These are phyloP conservation scores for Epithele typhae DNA, from an alignment of 768 basidiomycete species.

Conservation along the genomic window DNA sequence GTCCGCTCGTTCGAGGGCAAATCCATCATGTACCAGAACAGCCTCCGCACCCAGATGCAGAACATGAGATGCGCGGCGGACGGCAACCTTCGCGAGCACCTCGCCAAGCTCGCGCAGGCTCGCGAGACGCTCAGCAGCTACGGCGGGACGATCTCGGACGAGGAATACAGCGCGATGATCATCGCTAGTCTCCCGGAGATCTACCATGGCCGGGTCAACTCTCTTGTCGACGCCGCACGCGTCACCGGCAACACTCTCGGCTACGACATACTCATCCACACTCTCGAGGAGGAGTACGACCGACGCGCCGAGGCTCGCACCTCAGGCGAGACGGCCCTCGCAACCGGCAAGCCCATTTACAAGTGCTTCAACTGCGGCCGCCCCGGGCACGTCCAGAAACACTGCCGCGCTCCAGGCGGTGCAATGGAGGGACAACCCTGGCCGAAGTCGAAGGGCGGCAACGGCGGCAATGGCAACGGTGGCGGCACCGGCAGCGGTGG, in stretches of 20 bases:
- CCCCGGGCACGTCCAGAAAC: neutral
- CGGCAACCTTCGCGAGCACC: neutral
- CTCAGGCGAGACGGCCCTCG: neutral
- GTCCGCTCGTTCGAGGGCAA: neutral
- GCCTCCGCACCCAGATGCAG: neutral
- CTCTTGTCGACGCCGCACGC: neutral
- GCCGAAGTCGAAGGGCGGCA: too few relatives aligned
- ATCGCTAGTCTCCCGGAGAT: neutral
- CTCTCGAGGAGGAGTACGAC: conserved; percentile 1
- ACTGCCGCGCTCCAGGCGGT: conserved; percentile 3
- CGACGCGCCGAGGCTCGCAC: neutral
- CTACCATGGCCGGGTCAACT: neutral
- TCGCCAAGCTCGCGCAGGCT: neutral
- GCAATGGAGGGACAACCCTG: conserved; percentile 2
- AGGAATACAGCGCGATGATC: neutral
- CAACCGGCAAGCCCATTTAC: neutral
- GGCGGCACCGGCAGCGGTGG: too few relatives aligned
- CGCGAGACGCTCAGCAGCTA: neutral
- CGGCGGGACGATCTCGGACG: neutral
- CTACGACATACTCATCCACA: neutral
- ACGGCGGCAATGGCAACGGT: too few relatives aligned
- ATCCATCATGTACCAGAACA: conserved; percentile 1
- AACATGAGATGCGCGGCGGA: neutral
- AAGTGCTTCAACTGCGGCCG: conserved; percentile 7
- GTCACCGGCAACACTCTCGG: neutral